phyloP scores from a whole-genome alignment of 2,329 filamentous ascomycete genomes.

The Fusarium buharicum region DNA sequence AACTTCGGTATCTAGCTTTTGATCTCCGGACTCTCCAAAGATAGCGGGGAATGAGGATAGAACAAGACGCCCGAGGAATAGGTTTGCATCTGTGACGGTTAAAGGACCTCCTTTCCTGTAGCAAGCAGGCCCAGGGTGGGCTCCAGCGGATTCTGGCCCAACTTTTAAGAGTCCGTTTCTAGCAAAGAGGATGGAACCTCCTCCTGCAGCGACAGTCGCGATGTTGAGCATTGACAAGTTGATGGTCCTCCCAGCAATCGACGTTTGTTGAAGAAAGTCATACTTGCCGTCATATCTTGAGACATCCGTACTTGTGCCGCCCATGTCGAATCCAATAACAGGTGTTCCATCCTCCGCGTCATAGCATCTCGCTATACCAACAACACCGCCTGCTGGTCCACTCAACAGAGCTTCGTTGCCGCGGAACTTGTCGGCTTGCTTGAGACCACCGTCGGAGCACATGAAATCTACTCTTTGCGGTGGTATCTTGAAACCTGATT shows the following conservation, averaged over 20 bases:
- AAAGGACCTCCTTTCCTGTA: conserved; percentile 77
- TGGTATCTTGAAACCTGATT: conserved; percentile 70
- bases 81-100: conserved; percentile 77
- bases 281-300: conserved; percentile 75
- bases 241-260: conserved; percentile 75
- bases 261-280: conserved; percentile 77
- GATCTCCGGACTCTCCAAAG: conserved; percentile 74
- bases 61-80: conserved; percentile 68
- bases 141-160: conserved; percentile 76
- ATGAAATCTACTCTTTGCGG: conserved; percentile 73
- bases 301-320: conserved; percentile 77
- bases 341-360: conserved; percentile 72
- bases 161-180: conserved; percentile 76
- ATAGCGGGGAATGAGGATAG: conserved; percentile 75
- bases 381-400: conserved; percentile 76
- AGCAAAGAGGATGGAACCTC: conserved; percentile 68
- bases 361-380: conserved; percentile 75
- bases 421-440: conserved; percentile 67
- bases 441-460: conserved; percentile 63
- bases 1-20: conserved; percentile 56
- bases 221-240: conserved; percentile 78
- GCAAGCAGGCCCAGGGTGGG: conserved; percentile 75
- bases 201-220: conserved; percentile 70
- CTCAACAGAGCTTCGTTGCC: conserved; percentile 74
- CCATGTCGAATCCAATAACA: conserved; percentile 56